phyloP scores from a whole-genome alignment of 495 filamentous ascomycete genomes.

The Penicillium alfredii region DNA sequence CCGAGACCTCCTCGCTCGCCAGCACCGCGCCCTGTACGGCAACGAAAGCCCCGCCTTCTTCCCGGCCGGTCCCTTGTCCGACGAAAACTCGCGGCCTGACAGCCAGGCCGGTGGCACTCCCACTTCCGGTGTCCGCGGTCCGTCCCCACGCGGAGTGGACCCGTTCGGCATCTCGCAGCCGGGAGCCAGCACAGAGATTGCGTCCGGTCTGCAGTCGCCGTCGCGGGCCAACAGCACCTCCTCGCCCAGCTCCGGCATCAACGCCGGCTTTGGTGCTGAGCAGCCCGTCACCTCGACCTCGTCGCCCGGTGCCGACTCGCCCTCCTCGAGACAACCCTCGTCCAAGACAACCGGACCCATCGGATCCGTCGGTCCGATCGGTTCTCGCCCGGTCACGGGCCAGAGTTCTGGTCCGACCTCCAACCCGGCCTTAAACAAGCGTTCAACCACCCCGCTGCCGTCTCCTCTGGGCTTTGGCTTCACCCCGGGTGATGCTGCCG shows the following conservation, averaged over 20 bases:
- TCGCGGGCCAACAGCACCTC: conserved; percentile 85
- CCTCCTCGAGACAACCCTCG: conserved; percentile 56
- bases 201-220: conserved; percentile 52
- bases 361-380: conserved; percentile 81
- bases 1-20: conserved; percentile 90
- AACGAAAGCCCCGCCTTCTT: conserved; percentile 59
- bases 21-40: conserved; percentile 88
- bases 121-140: conserved; percentile 46
- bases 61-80: conserved; percentile 52
- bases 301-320: conserved; percentile 84
- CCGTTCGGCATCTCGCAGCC: conserved; percentile 49
- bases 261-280: conserved; percentile 55
- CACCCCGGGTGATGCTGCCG: conserved; percentile 48
- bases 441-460: conserved; percentile 81
- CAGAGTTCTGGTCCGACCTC: conserved; percentile 38
- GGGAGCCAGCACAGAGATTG: conserved; percentile 31
- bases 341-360: conserved; percentile 50
- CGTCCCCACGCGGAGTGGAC: conserved; percentile 60
- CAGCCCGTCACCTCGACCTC: conserved; percentile 85
- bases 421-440: conserved; percentile 72
- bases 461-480: conserved; percentile 79
- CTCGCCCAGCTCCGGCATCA: conserved; percentile 63
- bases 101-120: conserved; percentile 53
- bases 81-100: conserved; percentile 58
- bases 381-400: conserved; percentile 67